Base-by-base conservation (phyloP, 2,329 filamentous ascomycete genomes). In the Pezicula radicicola region DNA sequence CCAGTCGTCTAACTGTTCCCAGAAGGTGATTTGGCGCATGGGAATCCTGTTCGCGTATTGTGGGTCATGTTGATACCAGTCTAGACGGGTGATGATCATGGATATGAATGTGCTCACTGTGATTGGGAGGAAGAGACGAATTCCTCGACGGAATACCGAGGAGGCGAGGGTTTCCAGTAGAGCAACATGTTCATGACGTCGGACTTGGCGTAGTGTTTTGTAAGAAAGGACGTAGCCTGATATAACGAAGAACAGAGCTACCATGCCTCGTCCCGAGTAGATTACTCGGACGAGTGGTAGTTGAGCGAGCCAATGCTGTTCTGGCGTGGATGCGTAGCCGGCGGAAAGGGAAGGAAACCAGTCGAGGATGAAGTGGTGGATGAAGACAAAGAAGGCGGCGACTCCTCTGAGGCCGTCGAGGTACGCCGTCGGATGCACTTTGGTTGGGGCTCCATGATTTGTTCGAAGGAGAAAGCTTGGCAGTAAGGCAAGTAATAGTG, bases 241-340 rank as follows among this genome's bases (percentile, higher is more conserved):
- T 27, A 76, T 71, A 55, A 76, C 67, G 60, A 76, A 76, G 63
- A 76, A 76, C 45, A 76, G 65, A 58, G 73, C 68, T 3, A 76
- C 74, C 70, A 73, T 72, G 19, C 72, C 69, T 13, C 68, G 66
- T 13, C 73, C 73, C 16, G 69, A 69, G 57, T 68, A 75, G 16
- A 74, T 50, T 27, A 73, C 59, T 18, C 71, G 68, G 3, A 73
- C 9, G 49, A 71, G 69, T 1, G 72, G 74, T 6, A 74, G 61
- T 55, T 75, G 46, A 13, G 27, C 21, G 21, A 48, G 39, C 42
- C 42, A 45, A 15, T 16, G 8, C 21, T 45, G 21, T 21, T n/a
- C 10, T 18, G 41, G 33, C 27, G 35, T 27, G 4, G 33, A 40
- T 3, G 46, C 40, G 28, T 52, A 43, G 18, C 50, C 50, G 18